phyloP scores from a whole-genome alignment of 306 rosid genomes.

The Geum urbanum region DNA sequence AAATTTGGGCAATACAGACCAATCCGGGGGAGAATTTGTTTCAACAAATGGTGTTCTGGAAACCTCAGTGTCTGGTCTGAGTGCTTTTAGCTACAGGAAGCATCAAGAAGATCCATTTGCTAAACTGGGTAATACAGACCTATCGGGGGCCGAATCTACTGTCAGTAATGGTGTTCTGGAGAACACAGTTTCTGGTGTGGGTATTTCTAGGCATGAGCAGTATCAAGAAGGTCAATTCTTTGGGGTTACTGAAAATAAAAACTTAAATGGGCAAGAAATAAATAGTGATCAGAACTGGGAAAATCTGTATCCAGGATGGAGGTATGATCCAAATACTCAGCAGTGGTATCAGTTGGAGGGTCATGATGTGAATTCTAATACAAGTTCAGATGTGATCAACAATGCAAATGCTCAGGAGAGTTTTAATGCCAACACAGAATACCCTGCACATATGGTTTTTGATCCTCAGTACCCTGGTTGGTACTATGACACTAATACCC shows the following conservation, averaged over 20 bases:
- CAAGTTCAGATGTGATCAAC: neutral
- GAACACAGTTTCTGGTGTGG: constrained; percentile 13
- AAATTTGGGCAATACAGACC: constrained; percentile 8
- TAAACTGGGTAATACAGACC: constrained; percentile 8
- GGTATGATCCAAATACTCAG: constrained; percentile 47
- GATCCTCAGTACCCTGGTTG: constrained; percentile 73
- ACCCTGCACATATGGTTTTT: constrained; percentile 64
- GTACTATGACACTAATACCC: constrained; percentile 60
- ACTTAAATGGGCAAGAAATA: constrained; percentile 35
- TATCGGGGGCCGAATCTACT: constrained; percentile 12
- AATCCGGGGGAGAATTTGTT: constrained; percentile 8
- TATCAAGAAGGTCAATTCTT: constrained; percentile 37
- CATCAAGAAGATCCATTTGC: constrained; percentile 33
- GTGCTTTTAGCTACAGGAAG: constrained; percentile 19
- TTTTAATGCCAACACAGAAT: constrained; percentile 37
- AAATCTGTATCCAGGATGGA: constrained; percentile 71
- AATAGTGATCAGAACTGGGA: constrained; percentile 57
- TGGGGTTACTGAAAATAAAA: constrained; percentile 28
- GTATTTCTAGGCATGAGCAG: constrained; percentile 26
- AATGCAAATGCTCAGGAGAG: constrained; percentile 28
- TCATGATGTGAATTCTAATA: constrained; percentile 24
- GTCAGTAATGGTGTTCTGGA: constrained; percentile 19
- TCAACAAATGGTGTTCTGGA: constrained; percentile 22
- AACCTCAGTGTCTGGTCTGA: neutral
- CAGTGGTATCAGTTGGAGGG: constrained; percentile 67